Base-by-base conservation (phyloP, 352 stramenopile genomes). In the Pythium sp. region DNA sequence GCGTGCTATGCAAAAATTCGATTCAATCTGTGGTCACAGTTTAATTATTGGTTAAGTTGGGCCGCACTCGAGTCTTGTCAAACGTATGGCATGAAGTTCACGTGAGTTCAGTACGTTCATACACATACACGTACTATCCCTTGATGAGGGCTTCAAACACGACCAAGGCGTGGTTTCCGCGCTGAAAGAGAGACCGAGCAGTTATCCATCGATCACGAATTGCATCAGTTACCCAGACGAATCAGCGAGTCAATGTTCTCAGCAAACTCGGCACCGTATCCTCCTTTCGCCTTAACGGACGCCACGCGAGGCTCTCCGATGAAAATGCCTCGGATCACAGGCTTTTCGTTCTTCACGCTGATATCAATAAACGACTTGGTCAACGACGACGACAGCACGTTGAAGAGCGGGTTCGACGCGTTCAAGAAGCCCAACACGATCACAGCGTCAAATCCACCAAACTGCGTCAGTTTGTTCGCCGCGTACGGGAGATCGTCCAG, bases 361-460 rank as follows among this genome's bases (percentile, higher is more conserved):
- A 95, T 93, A 62, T 92, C 83, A 14, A 94, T 93, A 68, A 95
- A 77, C 70, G 86, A 82, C 67, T 94, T 82, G 30, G 81, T 84
- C 41, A 94, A 53, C 34, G 78, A 73, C 30, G 81, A 67, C 65
- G 77, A 80, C 26, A 92, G 72, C 63, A 83, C 77, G n/a, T 66
- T 66, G 49, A 92, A 93, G 28, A 91, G 75, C 30, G 80, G 77
- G 69, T 93, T 82, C 22, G 76, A 72, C 20, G 79, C 79, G 67
- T 86, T 91, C 14, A 95, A 64, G 64, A 93, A 92, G 3, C 86
- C 86, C 56, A 93, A 89, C 66, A 78, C 91, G 36, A 95, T 87
- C 62, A 93, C 82, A 2, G 72, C 77, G 65, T 94, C 79, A 59
- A 93, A 95, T 36, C 76, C 80, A 18, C 86, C 84, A 47, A 78